Evolutionary conservation across 129 eudicot genomes (phyloP), one percentile per base, ranked within the genome.

Genomic region (Artemisia argyi): DNA sequence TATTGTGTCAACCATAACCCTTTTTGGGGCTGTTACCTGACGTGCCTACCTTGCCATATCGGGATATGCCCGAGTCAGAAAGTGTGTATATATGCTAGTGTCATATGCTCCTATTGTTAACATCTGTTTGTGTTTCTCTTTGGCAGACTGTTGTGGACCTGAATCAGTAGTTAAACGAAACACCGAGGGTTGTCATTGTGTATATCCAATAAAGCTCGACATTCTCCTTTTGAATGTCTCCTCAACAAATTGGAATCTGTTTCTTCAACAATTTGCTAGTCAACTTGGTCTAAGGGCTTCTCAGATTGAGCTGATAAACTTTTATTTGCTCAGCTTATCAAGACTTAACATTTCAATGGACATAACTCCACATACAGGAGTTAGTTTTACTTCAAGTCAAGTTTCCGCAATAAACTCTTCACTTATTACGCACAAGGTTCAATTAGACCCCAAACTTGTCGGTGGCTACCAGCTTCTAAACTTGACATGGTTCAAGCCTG

Each of bases 311-410:
- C 86, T 88, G 66, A 86, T 90, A 72, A 87, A 94, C 82, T 94
- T 94, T 67, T 90, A 94, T 72, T 66, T 86, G 61, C 85, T 90
- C 44, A 71, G 85, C 48, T 78, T 83, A 64, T 83, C 91, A n/a
- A 87, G 90, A 60, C 95, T 91, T 72, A 94, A 94, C 77, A 94
- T 94, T 53, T 94, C 98, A 52, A 84, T 94, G 91, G 97, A 91
- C 54, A 76, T 94, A 68, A 86, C 93, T 73, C 98, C 98, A 53
- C 85, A 81, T 64, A 83, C 79, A 10, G 97, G 96, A 65, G 76
- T 81, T 71, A 81, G 96, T 80, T 94, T 94, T 82, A 79, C 88
- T 54, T 79, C 88, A 61, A 73, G 59, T 60, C 93, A 86, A 76
- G 93, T 83, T 73, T 85, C 92, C 67, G 77, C 50, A 63, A 83